Percentiles rank a stretch among this genome's conserved stretches.
Conservation (phyloP, 805 yeast species). For the Priceomyces haplophilus region DNA sequence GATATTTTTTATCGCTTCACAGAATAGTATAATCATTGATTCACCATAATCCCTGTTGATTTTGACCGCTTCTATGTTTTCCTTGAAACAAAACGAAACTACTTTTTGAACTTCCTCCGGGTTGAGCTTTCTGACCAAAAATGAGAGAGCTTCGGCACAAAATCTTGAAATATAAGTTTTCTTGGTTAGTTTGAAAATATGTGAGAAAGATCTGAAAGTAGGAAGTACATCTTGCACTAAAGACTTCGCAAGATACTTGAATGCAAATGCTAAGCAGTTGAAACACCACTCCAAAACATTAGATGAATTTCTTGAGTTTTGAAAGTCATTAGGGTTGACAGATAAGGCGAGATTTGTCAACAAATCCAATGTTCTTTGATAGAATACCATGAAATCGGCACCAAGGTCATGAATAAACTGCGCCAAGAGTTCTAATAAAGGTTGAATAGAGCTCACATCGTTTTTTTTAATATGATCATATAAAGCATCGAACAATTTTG, state of each 20-base stretch:
- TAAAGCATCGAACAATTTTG: conserved; percentile 52
- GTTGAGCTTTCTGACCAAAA: conserved; percentile 67
- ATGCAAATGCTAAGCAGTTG: conserved; percentile 79
- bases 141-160: conserved; percentile 88
- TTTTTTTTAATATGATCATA: conserved; percentile 45
- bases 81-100: conserved; percentile 41
- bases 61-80: conserved; percentile 26
- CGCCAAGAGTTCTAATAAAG: conserved; percentile 70
- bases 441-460: conserved; percentile 74
- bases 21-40: conserved; percentile 57
- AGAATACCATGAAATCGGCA: conserved; percentile 78
- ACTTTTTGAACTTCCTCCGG: conserved; percentile 45
- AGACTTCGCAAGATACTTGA: conserved; percentile 75
- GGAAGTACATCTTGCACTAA: conserved; percentile 62
- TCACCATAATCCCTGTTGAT: conserved; percentile 49
- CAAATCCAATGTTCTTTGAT: conserved; percentile 48
- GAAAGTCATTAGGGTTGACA: conserved; percentile 44
- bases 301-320: conserved; percentile 53
- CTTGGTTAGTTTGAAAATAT: conserved; percentile 55
- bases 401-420: conserved; percentile 92
- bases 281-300: conserved; percentile 78
- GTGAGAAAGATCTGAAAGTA: conserved; percentile 64
- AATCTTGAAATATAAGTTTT: conserved; percentile 73
- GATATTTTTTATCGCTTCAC: conserved; percentile 74
- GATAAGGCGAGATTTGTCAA: conserved; percentile 47